Evolutionary conservation across 1,139 yeast genomes (phyloP).

Genomic region (Saccharomyces hybrid): DNA sequence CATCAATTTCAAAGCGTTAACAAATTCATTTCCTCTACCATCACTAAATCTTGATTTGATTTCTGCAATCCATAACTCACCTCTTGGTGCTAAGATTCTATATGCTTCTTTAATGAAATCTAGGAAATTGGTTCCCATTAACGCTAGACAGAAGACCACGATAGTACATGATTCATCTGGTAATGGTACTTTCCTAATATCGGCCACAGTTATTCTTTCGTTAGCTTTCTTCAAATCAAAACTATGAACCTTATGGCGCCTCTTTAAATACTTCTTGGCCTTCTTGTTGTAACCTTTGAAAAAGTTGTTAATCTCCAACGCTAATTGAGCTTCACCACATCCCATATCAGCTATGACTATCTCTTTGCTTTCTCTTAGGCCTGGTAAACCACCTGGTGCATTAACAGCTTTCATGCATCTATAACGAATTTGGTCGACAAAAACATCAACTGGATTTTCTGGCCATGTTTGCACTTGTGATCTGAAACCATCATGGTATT

Average conservation of each 20-base stretch:
- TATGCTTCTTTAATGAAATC: slow-evolving; percentile 88
- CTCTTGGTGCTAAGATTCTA: slow-evolving; percentile 78
- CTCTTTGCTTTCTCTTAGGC: slow-evolving; percentile 41
- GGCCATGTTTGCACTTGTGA: slow-evolving; percentile 97
- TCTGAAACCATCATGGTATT: slow-evolving; percentile 90
- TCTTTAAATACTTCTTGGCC: slow-evolving; percentile 26
- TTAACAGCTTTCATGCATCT: slow-evolving; percentile 63
- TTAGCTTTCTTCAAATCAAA: slow-evolving; percentile 85
- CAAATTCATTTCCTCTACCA: slow-evolving; percentile 62
- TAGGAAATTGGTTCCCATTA: slow-evolving; percentile 94
- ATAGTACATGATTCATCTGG: slow-evolving; percentile 69
- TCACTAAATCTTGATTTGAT: slow-evolving; percentile 85
- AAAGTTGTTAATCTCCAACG: slow-evolving; percentile 54
- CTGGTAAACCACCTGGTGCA: slow-evolving; percentile 95
- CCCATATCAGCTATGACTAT: slow-evolving; percentile 96
- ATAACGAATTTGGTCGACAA: slow-evolving; percentile 61
- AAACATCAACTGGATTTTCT: slow-evolving; percentile 88
- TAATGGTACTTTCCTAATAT: slow-evolving; percentile 82
- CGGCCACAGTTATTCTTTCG: slow-evolving; percentile 88
- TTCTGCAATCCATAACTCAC: slow-evolving; percentile 96
- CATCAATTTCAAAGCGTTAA: slow-evolving; percentile 59
- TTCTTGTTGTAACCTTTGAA: slow-evolving; percentile 36
- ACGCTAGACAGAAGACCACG: slow-evolving; percentile 83
- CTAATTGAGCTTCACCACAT: slow-evolving; percentile 91
- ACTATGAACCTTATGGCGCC: slow-evolving; percentile 65